Evolutionary conservation across 2,329 filamentous ascomycete species (phyloP).

Genomic region (Camptophora hylomeconis): DNA sequence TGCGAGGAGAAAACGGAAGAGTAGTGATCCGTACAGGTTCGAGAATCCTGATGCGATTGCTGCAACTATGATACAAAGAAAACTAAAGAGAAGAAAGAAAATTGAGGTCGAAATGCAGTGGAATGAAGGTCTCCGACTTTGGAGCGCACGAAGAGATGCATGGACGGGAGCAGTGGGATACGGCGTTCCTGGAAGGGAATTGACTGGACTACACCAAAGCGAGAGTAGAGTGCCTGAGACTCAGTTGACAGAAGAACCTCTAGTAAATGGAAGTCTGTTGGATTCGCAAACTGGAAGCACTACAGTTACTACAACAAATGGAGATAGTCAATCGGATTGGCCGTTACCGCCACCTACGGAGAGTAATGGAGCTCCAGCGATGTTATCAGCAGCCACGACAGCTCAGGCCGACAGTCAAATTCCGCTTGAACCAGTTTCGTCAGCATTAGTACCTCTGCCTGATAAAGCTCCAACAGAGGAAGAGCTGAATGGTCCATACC

Average conservation of each 20-base stretch:
- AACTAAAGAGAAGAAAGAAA: conserved; percentile 43
- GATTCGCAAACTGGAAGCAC: conserved; percentile 1
- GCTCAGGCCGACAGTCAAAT: background rate
- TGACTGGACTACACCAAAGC: conserved; percentile 21
- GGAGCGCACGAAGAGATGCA: conserved; percentile 60
- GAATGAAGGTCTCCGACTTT: conserved; percentile 75
- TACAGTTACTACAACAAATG: no score
- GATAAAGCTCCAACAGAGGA: conserved; percentile 16
- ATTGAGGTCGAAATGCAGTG: conserved; percentile 55
- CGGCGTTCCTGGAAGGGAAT: conserved; percentile 25
- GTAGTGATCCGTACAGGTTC: conserved; percentile 24
- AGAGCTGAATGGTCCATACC: conserved; percentile 41
- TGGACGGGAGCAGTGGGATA: conserved; percentile 63
- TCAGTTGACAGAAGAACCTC: background rate
- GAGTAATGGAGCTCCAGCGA: background rate
- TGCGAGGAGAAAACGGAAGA: conserved; percentile 3
- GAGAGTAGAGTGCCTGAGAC: no score
- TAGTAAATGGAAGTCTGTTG: conserved; percentile 1
- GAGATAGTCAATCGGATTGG: background rate
- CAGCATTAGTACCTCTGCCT: no score
- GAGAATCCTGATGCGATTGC: conserved; percentile 28
- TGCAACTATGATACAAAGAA: conserved; percentile 34
- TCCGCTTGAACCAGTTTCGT: background rate
- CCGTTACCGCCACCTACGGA: background rate
- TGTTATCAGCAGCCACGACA: no score